Base-by-base conservation (phyloP, 2,329 filamentous ascomycete species). In the Colletotrichum sp. region DNA sequence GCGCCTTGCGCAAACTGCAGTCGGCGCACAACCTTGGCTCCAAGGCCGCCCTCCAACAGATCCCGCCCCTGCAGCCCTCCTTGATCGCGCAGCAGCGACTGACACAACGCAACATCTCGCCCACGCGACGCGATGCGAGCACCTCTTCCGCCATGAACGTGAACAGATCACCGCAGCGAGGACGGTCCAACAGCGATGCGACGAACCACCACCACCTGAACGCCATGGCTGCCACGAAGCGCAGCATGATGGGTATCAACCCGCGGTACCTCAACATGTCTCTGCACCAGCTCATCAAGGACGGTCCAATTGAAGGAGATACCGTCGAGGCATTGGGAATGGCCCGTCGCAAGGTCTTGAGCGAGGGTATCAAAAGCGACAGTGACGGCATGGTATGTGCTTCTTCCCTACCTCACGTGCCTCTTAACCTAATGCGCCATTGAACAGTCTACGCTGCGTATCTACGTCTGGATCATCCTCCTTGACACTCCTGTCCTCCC, bases 381-480 rank as follows among this genome's bases (percentile, higher is more conserved):
- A 91, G 89, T 79, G 95, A 96, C 84, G 95, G 95, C 88, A 96
- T 96, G 94, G 94, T 95, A 77, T 30, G 21, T 18, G 18, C 28
- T 18, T 24, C 30, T 34, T 18, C 5, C 9, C 8, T 15, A n/a
- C 24, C n/a, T 32, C 34, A 9, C 30, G n/a, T 57, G 8, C 16
- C 6, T 26, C 15, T 15, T 15, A 26, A 32, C 32, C 64, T 77
- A 70, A 74, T 30, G 18, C 16, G 30, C 8, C 18, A 7, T 44
- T 15, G 28, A 44, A 36, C 30, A 98, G 96, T 99, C 97, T 24
- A 94, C 96, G 62, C 89, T 97, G 78, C 94, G 97, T 81, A 98
- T 99, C 83, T 99, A 99, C 84, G 92, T 98, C 79, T 99, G 97
- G 97, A 91, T 99, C 55, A 95, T 98, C 79, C 92, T 99, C 15